Base-by-base conservation (phyloP, 169 alveolate species). In the Plasmodium fragile region DNA sequence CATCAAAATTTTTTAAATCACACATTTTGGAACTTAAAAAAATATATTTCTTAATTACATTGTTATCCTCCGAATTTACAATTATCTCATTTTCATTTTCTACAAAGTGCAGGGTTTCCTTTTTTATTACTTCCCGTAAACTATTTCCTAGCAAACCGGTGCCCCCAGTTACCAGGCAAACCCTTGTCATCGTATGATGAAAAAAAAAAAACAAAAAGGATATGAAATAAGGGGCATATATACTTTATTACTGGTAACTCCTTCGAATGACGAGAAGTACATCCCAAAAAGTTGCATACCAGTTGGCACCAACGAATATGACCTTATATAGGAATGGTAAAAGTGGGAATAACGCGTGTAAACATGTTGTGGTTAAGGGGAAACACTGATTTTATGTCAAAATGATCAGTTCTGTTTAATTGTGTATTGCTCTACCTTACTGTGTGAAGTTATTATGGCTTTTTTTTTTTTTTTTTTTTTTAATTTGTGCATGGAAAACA, bases 111-210 rank as follows among this genome's bases (percentile, higher is more conserved):
- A 4, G 13, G 22, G 65, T 32, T 89, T 77, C 82, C 41, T n/a
- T 89, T 39, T 89, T 89, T 59, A 89, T 69, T 11, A 78, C 75
- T 65, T 89, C 94, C 22, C 94, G 78, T 34, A 89, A 78, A 59
- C 94, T 89, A 36, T 41, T 77, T 75, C 94, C 94, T n/a, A 89
- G 65, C 41, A 89, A 59, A 78, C 94, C 94, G 22, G 94, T 78
- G 10, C 89, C 94, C 59, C 94, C 87, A 13, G 94, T 89, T 36
- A 89, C 89, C 28, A 89, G 80, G 22, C 94, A 89, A 59, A 65
- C 55, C 52, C 94, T 78, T 89, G 82, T 22, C 94, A 89, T 89
- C 13, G 45, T 89, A 39, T 65, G 11, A 65, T 65, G 10, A 49
- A 49, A 83, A 82, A 36, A 83, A 10, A 72, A 49, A 83, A 82